A percentile compares a stretch with the other conserved stretches of the same genome.
Conservation (phyloP, 2,329 filamentous ascomycete species). For the Meredithiella fracta region DNA sequence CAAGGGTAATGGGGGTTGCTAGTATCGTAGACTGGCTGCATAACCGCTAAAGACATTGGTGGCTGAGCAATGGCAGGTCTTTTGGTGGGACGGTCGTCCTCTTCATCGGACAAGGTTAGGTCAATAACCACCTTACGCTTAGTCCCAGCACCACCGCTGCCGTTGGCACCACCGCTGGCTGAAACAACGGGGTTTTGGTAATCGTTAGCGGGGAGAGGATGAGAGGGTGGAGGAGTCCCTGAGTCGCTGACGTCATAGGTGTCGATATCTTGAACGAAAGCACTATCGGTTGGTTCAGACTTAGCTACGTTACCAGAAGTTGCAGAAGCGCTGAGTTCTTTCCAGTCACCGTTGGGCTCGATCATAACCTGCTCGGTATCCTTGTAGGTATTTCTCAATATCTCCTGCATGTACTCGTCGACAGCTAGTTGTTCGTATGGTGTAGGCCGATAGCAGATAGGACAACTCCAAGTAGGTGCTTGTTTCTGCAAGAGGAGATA, state of each 20-base stretch:
- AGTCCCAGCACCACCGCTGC: slow-evolving; percentile 22
- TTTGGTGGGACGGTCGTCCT: slow-evolving; percentile 33
- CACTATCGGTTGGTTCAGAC: slow-evolving; percentile 30
- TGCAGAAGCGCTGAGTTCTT: slow-evolving; percentile 4
- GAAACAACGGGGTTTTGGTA: not conserved
- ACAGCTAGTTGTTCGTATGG: slow-evolving; percentile 70
- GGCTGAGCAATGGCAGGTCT: slow-evolving; percentile 22
- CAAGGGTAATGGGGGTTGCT: too few relatives aligned
- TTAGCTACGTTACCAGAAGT: not conserved
- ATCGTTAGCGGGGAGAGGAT: not conserved
- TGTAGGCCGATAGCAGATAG: slow-evolving; percentile 73
- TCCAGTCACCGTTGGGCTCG: slow-evolving; percentile 73
- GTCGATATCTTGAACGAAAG: slow-evolving; percentile 21
- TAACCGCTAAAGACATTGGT: not conserved
- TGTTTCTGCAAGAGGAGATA: slow-evolving; percentile 92
- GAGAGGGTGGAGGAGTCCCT: not conserved
- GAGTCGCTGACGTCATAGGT: slow-evolving; percentile 2
- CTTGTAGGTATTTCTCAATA: slow-evolving; percentile 54
- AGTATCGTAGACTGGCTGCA: too few relatives aligned
- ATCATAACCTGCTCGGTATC: slow-evolving; percentile 75
- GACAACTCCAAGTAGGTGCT: slow-evolving; percentile 91
- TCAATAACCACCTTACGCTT: slow-evolving; percentile 43
- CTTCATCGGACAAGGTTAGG: slow-evolving; percentile 39
- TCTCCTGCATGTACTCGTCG: slow-evolving; percentile 79
- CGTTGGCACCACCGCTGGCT: slow-evolving; percentile 7